A percentile compares a stretch with the other conserved stretches of the same genome.
Evolutionary conservation across 2,329 filamentous ascomycete species (phyloP).

Genomic region (Knufia fluminis): DNA sequence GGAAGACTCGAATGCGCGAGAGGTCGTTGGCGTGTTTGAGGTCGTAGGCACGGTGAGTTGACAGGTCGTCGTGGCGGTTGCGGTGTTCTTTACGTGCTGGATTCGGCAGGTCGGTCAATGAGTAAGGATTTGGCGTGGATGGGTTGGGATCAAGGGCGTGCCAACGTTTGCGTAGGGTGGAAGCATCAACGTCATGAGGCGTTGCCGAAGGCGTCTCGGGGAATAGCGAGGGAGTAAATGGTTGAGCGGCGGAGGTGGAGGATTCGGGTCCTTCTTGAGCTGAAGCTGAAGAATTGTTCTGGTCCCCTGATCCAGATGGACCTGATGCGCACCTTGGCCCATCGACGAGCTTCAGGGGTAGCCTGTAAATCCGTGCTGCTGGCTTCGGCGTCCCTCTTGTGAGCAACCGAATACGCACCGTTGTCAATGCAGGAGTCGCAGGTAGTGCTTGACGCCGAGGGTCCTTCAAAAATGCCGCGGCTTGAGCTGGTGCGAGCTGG

Average conservation of each 20-base stretch:
- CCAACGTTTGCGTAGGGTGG: constrained; percentile 53
- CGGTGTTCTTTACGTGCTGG: constrained; percentile 11
- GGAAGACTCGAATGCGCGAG: constrained; percentile 19
- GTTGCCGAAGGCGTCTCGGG: constrained; percentile 10
- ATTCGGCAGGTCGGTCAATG: constrained; percentile 1
- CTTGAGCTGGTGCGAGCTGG: constrained; percentile 33
- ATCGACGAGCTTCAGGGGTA: constrained; percentile 49
- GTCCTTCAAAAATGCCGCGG: constrained; percentile 29
- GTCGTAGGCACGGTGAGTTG: constrained; percentile 12
- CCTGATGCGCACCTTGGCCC: constrained; percentile 14
- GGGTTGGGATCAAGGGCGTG: constrained; percentile 44
- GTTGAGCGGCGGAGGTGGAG: background rate
- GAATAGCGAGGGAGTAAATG: constrained; percentile 8
- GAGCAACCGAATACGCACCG: constrained; percentile 58
- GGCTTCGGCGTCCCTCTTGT: constrained; percentile 60
- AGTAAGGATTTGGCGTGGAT: constrained; percentile 1
- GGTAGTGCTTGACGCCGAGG: constrained; percentile 15
- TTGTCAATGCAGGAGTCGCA: constrained; percentile 38
- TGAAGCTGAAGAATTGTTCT: background rate
- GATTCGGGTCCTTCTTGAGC: background rate
- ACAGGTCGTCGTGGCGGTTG: constrained; percentile 14
- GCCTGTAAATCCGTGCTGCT: constrained; percentile 76
- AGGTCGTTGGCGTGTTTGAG: constrained; percentile 11
- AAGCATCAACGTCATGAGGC: constrained; percentile 7
- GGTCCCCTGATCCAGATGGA: background rate